These are phyloP conservation scores for Cucumis hystrix DNA, from an alignment of 306 rosid genomes.

Conservation along the genomic window DNA sequence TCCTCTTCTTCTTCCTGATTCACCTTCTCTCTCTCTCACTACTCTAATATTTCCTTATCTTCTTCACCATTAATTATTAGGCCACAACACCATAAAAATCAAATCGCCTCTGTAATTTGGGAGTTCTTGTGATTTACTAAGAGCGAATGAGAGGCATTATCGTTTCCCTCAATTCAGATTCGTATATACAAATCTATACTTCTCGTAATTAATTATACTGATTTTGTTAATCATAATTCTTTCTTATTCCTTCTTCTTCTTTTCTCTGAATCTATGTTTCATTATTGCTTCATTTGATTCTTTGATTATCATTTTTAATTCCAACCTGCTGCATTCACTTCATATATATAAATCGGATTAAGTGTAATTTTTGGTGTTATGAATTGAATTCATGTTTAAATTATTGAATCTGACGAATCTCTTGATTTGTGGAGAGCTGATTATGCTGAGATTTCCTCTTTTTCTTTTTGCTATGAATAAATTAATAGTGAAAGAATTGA, in stretches of 20 bases:
- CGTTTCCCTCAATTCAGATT: background rate
- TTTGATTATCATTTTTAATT: no score
- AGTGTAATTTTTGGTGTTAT: no score
- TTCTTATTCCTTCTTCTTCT: no score
- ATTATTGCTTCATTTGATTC: background rate
- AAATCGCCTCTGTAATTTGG: background rate
- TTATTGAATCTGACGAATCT: no score
- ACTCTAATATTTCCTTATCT: background rate
- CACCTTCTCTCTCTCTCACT: background rate
- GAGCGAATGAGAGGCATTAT: background rate
- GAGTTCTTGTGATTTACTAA: background rate
- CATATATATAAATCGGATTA: background rate
- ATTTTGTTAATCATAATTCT: no score
- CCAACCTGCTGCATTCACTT: no score
- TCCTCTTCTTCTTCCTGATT: constrained; percentile 12
- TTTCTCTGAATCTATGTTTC: background rate
- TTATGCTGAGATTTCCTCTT: no score
- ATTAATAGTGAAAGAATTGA: background rate
- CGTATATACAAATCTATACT: background rate
- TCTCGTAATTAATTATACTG: background rate
- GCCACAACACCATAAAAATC: background rate
- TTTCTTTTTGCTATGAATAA: no score
- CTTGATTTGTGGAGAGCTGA: no score
- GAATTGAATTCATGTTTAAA: no score
- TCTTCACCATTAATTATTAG: background rate